Evolutionary conservation across 2,329 filamentous ascomycete species (phyloP).

Genomic region (Alternaria rosae): DNA sequence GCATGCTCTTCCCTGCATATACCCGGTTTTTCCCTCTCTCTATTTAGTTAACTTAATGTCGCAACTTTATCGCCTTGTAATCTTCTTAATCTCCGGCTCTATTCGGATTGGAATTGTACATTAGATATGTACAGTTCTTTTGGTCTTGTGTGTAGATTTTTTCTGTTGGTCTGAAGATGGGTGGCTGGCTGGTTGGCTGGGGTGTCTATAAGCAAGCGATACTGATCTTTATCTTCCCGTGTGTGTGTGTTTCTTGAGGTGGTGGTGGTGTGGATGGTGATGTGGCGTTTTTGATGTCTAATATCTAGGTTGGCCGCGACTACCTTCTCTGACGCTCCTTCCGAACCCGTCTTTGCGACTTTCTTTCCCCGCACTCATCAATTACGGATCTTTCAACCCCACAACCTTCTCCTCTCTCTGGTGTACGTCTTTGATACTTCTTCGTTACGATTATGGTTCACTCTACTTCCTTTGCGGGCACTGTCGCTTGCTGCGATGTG

Average conservation of each 20-base stretch:
- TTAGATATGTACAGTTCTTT: not conserved
- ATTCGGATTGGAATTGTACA: not conserved
- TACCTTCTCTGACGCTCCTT: not conserved
- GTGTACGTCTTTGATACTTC: rapidly evolving
- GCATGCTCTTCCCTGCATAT: constrained; percentile 49
- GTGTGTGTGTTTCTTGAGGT: not conserved
- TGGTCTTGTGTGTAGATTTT: not conserved
- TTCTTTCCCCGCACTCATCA: not conserved
- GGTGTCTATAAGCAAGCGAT: not conserved
- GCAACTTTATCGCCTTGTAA: constrained; percentile 10
- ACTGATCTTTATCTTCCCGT: not conserved
- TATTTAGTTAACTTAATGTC: not conserved
- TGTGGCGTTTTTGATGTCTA: not conserved
- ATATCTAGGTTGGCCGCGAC: not conserved
- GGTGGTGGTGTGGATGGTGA: not conserved
- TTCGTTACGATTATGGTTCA: not conserved
- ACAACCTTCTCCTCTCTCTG: not conserved
- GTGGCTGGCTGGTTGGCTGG: not conserved
- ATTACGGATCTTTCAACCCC: not conserved
- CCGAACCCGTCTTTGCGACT: not conserved
- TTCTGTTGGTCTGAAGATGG: not conserved
- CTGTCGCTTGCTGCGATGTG: not conserved
- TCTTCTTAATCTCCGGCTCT: constrained; percentile 4
- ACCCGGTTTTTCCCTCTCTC: constrained; percentile 43
- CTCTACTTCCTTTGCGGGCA: rapidly evolving